A percentile compares a stretch with the other conserved stretches of the same genome.
phyloP scores from a whole-genome alignment of 805 yeast species.

The Zygosaccharomyces lentus region DNA sequence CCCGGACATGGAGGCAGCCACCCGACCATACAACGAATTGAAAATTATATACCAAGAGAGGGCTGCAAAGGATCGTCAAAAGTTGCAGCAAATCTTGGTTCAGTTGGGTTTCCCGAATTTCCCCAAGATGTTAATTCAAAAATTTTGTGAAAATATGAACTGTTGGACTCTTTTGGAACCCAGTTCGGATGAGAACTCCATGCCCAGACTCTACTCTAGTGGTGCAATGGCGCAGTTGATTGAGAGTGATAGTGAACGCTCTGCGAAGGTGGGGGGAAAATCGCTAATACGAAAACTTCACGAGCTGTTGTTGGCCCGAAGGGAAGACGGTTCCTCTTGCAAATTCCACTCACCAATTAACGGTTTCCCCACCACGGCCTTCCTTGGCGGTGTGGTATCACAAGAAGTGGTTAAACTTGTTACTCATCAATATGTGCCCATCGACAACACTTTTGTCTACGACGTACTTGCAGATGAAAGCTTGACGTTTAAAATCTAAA shows the following conservation, averaged over 20 bases:
- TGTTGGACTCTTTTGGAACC: slow-evolving; percentile 43
- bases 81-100: not conserved
- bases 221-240: not conserved
- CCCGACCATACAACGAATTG: slow-evolving; percentile 54
- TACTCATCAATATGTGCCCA: slow-evolving; percentile 76
- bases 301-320: too few relatives aligned
- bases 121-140: not conserved
- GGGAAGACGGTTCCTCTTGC: not conserved
- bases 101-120: not conserved
- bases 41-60: slow-evolving; percentile 49
- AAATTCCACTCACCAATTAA: not conserved
- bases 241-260: not conserved
- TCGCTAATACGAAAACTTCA: not conserved
- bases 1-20: slow-evolving; percentile 65
- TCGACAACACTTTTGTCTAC: slow-evolving; percentile 63
- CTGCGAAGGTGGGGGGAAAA: not conserved
- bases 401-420: slow-evolving; percentile 77
- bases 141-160: slow-evolving; percentile 13
- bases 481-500: slow-evolving; percentile 37
- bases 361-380: slow-evolving; percentile 6
- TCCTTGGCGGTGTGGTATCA: slow-evolving; percentile 76
- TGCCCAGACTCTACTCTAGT: slow-evolving; percentile 1
- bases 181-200: not conserved
- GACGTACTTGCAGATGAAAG: slow-evolving; percentile 64
- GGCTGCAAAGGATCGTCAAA: not conserved